Percentiles rank a stretch among this genome's conserved stretches.
Conservation (phyloP, 1,139 yeast species). For the Zygosaccharomyces pseudobailii region DNA sequence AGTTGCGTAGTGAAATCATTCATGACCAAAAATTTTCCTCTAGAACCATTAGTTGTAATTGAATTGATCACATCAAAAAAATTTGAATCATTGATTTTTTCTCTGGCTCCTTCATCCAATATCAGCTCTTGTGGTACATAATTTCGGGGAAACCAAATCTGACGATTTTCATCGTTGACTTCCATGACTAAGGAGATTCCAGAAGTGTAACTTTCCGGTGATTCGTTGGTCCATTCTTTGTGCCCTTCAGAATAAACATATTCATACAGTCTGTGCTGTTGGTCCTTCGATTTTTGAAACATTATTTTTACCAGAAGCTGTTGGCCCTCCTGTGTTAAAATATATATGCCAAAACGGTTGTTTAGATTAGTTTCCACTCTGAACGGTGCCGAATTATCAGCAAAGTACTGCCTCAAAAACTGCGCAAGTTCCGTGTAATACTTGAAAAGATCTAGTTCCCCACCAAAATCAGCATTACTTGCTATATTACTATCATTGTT, state of each 20-base stretch:
- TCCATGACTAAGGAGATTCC: conserved; percentile 29
- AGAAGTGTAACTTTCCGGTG: conserved; percentile 24
- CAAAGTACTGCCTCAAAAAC: conserved; percentile 20
- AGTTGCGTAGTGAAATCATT: conserved; percentile 32
- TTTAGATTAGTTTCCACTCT: conserved; percentile 25
- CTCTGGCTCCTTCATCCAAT: conserved; percentile 5
- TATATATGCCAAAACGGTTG: conserved; percentile 30
- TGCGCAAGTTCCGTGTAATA: conserved; percentile 31
- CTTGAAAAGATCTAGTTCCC: conserved; percentile 31
- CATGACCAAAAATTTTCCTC: conserved; percentile 17
- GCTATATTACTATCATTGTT: conserved; percentile 2
- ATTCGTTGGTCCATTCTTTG: conserved; percentile 30
- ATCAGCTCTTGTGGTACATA: conserved; percentile 26
- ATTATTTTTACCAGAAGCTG: conserved; percentile 22
- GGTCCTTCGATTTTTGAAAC: conserved; percentile 22
- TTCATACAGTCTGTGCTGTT: conserved; percentile 27
- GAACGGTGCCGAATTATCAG: conserved; percentile 16
- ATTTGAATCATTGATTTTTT: background rate
- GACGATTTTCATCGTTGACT: conserved; percentile 12
- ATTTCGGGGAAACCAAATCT: conserved; percentile 26
- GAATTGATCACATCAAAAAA: background rate
- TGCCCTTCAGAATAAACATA: conserved; percentile 22
- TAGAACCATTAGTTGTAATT: conserved; percentile 2
- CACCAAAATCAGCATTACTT: conserved; percentile 15
- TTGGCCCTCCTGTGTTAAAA: conserved; percentile 10